phyloP scores from a whole-genome alignment of 106 monocot species.

The Acorus gramineus region DNA sequence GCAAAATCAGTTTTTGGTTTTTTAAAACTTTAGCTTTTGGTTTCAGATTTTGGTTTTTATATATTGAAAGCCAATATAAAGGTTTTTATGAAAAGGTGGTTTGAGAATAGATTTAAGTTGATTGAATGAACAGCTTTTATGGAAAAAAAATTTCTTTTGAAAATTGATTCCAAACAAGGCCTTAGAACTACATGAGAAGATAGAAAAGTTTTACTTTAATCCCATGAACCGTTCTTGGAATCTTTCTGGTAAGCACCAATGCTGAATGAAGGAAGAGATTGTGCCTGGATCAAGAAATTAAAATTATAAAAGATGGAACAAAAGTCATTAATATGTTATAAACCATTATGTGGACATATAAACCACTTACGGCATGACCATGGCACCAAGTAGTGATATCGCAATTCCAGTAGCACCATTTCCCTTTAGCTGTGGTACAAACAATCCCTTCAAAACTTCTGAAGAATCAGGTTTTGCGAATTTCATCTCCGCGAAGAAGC shows the following conservation, averaged over 20 bases:
- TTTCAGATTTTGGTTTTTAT: no score
- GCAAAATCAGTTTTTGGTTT: no score
- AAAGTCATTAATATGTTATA: not conserved
- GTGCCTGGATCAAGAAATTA: constrained; percentile 41
- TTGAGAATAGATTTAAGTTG: no score
- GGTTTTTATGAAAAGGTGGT: no score
- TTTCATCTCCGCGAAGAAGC: constrained; percentile 71
- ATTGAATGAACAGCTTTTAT: no score
- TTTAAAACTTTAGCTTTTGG: no score
- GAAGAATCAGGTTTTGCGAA: constrained; percentile 70
- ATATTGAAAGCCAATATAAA: no score
- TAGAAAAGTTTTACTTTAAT: constrained; percentile 40
- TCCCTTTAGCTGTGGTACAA: constrained; percentile 92
- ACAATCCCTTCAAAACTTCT: constrained; percentile 71
- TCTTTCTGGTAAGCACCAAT: constrained; percentile 83
- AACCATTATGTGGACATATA: not conserved
- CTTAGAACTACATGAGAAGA: not conserved
- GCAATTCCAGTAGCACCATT: constrained; percentile 89
- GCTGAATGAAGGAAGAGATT: constrained; percentile 97
- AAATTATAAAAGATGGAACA: constrained; percentile 1
- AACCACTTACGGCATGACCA: constrained; percentile 97
- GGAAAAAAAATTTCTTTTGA: no score
- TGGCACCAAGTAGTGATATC: constrained; percentile 90
- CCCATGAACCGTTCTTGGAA: constrained; percentile 80
- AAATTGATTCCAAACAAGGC: no score